A percentile compares a stretch with the other conserved stretches of the same genome.
phyloP scores from a whole-genome alignment of 2,329 filamentous ascomycete species.

The Ophiostoma triangulosporum region DNA sequence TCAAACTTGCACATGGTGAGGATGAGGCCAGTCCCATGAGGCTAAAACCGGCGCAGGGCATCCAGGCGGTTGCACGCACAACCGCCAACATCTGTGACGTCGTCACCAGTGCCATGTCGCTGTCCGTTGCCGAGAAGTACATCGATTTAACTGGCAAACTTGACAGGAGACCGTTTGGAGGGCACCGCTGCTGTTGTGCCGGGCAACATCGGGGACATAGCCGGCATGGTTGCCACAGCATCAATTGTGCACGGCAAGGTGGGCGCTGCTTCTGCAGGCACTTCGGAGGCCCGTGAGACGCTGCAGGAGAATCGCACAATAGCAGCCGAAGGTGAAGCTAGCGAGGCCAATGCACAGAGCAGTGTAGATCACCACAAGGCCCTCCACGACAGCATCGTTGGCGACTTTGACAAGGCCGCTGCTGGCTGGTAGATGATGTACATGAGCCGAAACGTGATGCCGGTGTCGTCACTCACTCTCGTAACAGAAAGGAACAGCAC shows the following conservation, averaged over 20 bases:
- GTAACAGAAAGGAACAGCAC: neutral
- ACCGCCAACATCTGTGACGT: slow-evolving; percentile 60
- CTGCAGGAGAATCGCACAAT: slow-evolving; percentile 22
- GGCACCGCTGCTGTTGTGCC: slow-evolving; percentile 92
- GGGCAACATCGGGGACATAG: slow-evolving; percentile 91
- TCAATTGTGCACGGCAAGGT: slow-evolving; percentile 94
- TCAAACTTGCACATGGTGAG: slow-evolving; percentile 87
- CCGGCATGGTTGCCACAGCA: slow-evolving; percentile 90
- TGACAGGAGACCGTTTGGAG: slow-evolving; percentile 88
- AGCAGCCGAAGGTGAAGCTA: slow-evolving; percentile 7
- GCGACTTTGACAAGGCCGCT: slow-evolving; percentile 18
- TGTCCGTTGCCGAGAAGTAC: slow-evolving; percentile 93
- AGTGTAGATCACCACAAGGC: slow-evolving; percentile 7
- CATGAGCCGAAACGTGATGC: neutral
- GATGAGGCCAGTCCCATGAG: slow-evolving; percentile 77
- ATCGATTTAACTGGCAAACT: slow-evolving; percentile 83
- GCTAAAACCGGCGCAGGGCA: slow-evolving; percentile 74
- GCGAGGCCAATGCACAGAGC: neutral
- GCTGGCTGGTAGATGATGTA: slow-evolving; percentile 7
- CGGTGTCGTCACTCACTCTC: neutral
- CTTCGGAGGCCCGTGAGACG: slow-evolving; percentile 38
- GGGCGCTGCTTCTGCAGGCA: slow-evolving; percentile 62
- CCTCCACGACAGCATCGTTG: slow-evolving; percentile 17
- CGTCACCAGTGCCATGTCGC: slow-evolving; percentile 71
- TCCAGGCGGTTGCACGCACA: slow-evolving; percentile 67